Conservation (phyloP, 352 stramenopile genomes). For the Globisporangium cylindrosporum region DNA sequence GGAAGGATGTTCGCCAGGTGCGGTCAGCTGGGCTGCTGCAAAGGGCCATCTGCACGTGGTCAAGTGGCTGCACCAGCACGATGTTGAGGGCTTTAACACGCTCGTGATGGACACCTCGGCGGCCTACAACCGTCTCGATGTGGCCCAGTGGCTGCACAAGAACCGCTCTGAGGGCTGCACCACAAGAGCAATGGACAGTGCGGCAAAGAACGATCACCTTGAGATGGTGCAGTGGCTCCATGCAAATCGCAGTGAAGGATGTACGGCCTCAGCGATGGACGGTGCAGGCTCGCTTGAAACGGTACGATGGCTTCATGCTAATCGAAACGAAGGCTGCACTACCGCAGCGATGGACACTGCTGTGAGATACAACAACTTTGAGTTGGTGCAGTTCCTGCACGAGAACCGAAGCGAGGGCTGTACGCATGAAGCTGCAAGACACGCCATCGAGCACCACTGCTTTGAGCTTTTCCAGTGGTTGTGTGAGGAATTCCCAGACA, state of each 20-base stretch:
- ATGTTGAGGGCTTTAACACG: too few relatives aligned
- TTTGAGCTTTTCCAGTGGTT: background rate
- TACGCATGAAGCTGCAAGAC: background rate
- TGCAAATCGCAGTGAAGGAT: background rate
- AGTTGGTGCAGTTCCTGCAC: background rate
- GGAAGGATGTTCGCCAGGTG: too few relatives aligned
- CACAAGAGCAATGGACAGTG: background rate
- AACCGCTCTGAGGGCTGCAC: conserved; percentile 8
- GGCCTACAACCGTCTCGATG: too few relatives aligned
- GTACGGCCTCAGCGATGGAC: background rate
- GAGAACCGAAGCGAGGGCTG: background rate
- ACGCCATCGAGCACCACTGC: background rate
- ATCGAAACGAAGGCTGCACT: background rate
- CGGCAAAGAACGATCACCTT: background rate
- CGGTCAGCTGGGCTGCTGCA: too few relatives aligned
- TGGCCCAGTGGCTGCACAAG: background rate
- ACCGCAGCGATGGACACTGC: background rate
- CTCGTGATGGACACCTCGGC: too few relatives aligned
- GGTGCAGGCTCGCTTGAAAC: background rate
- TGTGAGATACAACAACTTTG: background rate
- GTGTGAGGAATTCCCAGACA: background rate
- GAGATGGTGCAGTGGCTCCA: background rate
- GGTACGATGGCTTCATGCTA: background rate
- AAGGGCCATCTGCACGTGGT: too few relatives aligned
- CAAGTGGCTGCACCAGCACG: too few relatives aligned